phyloP scores from a whole-genome alignment of 163 green algal genomes.

The Prototheca wickerhamii region DNA sequence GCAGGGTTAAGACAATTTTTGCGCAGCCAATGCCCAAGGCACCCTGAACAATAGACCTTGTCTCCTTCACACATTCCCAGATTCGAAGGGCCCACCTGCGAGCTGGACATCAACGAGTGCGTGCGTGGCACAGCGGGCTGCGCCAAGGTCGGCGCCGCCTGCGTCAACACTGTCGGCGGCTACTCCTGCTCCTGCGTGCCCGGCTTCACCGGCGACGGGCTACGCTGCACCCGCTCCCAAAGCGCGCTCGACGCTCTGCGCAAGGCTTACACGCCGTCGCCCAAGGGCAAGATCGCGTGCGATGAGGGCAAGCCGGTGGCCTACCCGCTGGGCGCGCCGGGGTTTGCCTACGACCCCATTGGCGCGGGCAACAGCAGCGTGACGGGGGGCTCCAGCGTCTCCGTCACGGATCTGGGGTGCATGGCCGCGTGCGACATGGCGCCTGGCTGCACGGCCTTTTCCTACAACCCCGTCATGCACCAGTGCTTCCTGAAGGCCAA shows the following conservation, averaged over 20 bases:
- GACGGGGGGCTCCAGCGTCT: neutral
- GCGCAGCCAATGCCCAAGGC: no score
- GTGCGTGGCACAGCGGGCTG: constrained; percentile 24
- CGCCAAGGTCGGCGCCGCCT: constrained; percentile 19
- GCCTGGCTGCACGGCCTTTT: constrained; percentile 18
- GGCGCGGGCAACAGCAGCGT: neutral
- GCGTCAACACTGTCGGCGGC: constrained; percentile 38
- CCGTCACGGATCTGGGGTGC: constrained; percentile 7
- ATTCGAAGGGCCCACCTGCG: constrained; percentile 40
- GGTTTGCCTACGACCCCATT: constrained; percentile 40
- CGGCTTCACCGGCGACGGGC: constrained; percentile 25
- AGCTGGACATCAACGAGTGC: constrained; percentile 57
- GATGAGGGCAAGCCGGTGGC: constrained; percentile 30
- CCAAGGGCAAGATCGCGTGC: constrained; percentile 25
- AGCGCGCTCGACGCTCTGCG: no score
- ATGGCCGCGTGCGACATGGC: constrained; percentile 14
- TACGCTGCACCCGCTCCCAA: no score
- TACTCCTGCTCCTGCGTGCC: constrained; percentile 35
- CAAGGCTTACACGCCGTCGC: no score
- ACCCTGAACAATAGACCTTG: neutral
- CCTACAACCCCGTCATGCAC: constrained; percentile 4
- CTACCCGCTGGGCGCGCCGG: constrained; percentile 32
- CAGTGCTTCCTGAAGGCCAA: constrained; percentile 13
- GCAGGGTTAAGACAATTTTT: neutral
- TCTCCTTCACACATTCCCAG: constrained; percentile 12